Conservation (phyloP, 495 filamentous ascomycete species). For the Talaromyces borbonicus region DNA sequence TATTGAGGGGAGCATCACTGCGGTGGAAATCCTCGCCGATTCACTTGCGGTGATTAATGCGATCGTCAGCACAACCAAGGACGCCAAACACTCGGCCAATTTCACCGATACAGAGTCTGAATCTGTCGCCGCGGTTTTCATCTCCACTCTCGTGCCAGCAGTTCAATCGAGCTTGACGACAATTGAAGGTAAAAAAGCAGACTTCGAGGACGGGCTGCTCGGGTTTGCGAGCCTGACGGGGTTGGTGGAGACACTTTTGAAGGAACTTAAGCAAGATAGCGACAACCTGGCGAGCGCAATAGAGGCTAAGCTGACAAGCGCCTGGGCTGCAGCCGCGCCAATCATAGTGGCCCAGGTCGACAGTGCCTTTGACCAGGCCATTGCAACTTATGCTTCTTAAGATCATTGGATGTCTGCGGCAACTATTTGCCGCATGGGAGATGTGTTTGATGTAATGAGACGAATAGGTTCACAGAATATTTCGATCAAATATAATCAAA, state of each 20-base stretch:
- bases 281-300: conserved; percentile 10
- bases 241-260: conserved; percentile 13
- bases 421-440: too few species aligned
- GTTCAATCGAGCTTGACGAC: conserved; percentile 15
- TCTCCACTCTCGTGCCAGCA: conserved; percentile 12
- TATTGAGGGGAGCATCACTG: conserved; percentile 10
- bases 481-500: not conserved
- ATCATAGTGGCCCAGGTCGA: conserved; percentile 13
- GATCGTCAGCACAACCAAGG: conserved; percentile 7
- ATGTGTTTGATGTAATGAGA: too few species aligned
- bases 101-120: conserved; percentile 14
- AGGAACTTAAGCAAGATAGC: conserved; percentile 8
- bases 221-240: conserved; percentile 13
- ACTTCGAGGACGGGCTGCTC: conserved; percentile 14
- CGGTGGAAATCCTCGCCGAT: conserved; percentile 15
- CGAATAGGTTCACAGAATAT: not conserved
- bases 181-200: conserved; percentile 13
- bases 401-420: not conserved
- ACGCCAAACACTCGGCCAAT: conserved; percentile 11
- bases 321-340: conserved; percentile 13
- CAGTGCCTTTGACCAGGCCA: conserved; percentile 12
- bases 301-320: conserved; percentile 10
- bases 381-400: conserved; percentile 10
- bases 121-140: conserved; percentile 9
- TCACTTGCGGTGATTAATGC: conserved; percentile 4